phyloP scores from a whole-genome alignment of 202 grass and related monocot genomes.

The Dendrocalamus latiflorus region DNA sequence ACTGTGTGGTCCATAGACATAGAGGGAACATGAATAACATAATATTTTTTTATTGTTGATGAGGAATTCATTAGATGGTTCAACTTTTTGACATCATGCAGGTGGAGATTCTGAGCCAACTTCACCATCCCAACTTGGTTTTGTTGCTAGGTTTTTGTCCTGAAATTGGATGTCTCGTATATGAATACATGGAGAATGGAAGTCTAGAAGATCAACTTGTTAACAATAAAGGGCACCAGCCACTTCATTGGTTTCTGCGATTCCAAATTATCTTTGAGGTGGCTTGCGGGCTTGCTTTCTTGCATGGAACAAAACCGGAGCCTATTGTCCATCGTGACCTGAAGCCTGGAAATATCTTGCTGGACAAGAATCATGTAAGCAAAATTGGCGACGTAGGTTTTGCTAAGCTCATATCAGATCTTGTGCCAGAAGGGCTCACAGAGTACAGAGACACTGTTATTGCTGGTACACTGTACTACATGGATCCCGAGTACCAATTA shows the following conservation, averaged over 20 bases:
- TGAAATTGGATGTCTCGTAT: slow-evolving; percentile 78
- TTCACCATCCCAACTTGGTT: slow-evolving; percentile 77
- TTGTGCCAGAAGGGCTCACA: slow-evolving; percentile 72
- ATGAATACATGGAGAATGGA: slow-evolving; percentile 91
- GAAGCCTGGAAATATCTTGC: slow-evolving; percentile 89
- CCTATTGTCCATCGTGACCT: slow-evolving; percentile 92
- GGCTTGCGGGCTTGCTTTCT: slow-evolving; percentile 66
- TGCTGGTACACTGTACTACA: slow-evolving; percentile 76
- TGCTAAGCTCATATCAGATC: slow-evolving; percentile 69
- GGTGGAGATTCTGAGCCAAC: slow-evolving; percentile 68
- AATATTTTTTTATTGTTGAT: background rate
- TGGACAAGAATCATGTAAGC: slow-evolving; percentile 74
- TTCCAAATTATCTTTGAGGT: slow-evolving; percentile 83
- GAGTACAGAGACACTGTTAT: slow-evolving; percentile 79
- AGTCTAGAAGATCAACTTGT: slow-evolving; percentile 75
- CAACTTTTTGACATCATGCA: slow-evolving; percentile 12
- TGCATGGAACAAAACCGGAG: slow-evolving; percentile 75
- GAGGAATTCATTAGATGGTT: slow-evolving; percentile 2
- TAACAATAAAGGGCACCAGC: slow-evolving; percentile 27
- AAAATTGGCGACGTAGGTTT: slow-evolving; percentile 93
- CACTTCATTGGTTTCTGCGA: slow-evolving; percentile 67
- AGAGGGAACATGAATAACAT: background rate
- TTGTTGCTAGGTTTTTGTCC: slow-evolving; percentile 77
- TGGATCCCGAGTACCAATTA: slow-evolving; percentile 92
- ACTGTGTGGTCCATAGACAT: background rate